phyloP scores from a whole-genome alignment of 106 monocot genomes.

The Acorus calamus region DNA sequence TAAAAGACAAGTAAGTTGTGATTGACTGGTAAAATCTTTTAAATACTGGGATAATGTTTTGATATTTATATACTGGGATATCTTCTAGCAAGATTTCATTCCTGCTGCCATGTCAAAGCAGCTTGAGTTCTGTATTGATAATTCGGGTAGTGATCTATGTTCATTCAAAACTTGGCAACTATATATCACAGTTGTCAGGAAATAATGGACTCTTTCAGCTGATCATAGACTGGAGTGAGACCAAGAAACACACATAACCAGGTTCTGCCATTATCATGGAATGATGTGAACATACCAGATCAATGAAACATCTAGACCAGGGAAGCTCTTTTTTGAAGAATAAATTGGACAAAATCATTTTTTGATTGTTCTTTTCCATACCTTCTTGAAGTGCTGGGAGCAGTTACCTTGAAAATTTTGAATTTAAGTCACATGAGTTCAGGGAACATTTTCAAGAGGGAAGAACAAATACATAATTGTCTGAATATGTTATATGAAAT shows the following conservation, averaged over 20 bases:
- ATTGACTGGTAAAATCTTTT: no score
- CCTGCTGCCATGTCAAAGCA: neutral
- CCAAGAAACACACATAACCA: neutral
- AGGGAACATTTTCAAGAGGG: no score
- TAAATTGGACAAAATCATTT: slow-evolving; percentile 20
- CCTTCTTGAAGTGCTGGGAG: neutral
- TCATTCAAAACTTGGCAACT: slow-evolving; percentile 7
- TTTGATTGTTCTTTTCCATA: slow-evolving; percentile 1
- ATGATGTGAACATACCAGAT: slow-evolving; percentile 20
- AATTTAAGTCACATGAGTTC: no score
- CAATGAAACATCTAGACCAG: slow-evolving; percentile 43
- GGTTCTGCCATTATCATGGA: no score
- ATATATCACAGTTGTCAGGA: slow-evolving; percentile 9
- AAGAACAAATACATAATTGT: no score
- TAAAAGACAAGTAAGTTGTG: no score
- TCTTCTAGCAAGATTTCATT: slow-evolving; percentile 1
- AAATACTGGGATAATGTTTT: no score
- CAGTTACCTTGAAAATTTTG: slow-evolving; percentile 12
- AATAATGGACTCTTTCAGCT: slow-evolving; percentile 30
- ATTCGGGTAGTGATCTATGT: neutral
- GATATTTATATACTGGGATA: neutral
- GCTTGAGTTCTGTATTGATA: neutral
- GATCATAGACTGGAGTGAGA: neutral
- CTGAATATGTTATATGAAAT: no score
- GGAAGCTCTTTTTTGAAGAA: slow-evolving; percentile 24